phyloP scores from a whole-genome alignment of 148 eudicot genomes.

The Fagopyrum tataricum region DNA sequence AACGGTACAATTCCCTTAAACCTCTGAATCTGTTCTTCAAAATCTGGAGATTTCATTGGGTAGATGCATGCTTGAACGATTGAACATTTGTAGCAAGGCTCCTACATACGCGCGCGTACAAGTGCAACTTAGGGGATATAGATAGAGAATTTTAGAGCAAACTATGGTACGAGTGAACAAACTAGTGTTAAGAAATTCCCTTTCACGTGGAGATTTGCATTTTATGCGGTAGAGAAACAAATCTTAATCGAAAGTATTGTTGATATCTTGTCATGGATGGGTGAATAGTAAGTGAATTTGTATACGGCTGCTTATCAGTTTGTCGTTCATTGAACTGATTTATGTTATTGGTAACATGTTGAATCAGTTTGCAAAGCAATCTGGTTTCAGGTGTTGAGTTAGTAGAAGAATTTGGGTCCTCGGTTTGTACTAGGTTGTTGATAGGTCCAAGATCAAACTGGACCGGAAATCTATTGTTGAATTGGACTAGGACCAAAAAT shows the following conservation, averaged over 20 bases:
- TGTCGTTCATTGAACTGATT: not conserved
- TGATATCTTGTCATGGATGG: not conserved
- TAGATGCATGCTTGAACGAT: not conserved
- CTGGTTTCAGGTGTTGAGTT: too few species aligned
- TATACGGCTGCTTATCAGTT: not conserved
- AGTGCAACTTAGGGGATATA: constrained; percentile 9
- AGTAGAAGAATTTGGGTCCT: too few species aligned
- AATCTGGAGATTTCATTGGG: not conserved
- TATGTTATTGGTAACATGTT: not conserved
- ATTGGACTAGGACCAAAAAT: too few species aligned
- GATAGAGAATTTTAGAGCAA: constrained; percentile 2
- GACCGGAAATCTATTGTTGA: too few species aligned
- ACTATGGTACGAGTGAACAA: not conserved
- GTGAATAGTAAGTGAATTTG: not conserved
- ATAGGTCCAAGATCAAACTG: too few species aligned
- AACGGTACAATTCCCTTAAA: not conserved
- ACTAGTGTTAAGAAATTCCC: not conserved
- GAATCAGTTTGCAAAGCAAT: not conserved
- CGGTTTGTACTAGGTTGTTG: too few species aligned
- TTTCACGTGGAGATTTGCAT: not conserved
- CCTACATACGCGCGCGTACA: constrained; percentile 1
- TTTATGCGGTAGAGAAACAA: not conserved
- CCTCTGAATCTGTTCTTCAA: not conserved
- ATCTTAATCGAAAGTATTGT: not conserved
- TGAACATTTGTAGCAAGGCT: constrained; percentile 5